These are phyloP conservation scores for Ramichloridium luteum DNA, from an alignment of 2,329 filamentous ascomycete species.

Conservation along the genomic window DNA sequence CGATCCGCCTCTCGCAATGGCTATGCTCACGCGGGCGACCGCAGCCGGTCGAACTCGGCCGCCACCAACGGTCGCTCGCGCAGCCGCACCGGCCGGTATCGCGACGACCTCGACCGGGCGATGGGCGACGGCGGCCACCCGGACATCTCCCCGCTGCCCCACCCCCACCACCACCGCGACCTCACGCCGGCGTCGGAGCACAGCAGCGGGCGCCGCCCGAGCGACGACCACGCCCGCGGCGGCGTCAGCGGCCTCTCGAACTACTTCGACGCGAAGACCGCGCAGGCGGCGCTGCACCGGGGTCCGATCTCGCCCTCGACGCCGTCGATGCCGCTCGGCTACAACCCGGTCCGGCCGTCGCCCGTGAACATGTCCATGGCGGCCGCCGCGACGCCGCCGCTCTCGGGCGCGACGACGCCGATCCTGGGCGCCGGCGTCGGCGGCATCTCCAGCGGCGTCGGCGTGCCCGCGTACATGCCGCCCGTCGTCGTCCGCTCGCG, in stretches of 20 bases:
- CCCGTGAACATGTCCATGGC: constrained; percentile 14
- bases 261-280: constrained; percentile 20
- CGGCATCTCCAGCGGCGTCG: constrained; percentile 18
- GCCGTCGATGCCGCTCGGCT: constrained; percentile 3
- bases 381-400: constrained; percentile 35
- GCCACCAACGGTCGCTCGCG: constrained; percentile 40
- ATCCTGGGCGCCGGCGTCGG: constrained; percentile 21
- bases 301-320: background rate
- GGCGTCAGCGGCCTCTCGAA: constrained; percentile 8
- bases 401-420: constrained; percentile 35
- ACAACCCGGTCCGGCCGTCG: constrained; percentile 6
- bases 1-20: no score
- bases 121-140: constrained; percentile 31
- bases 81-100: constrained; percentile 38
- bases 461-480: constrained; percentile 26
- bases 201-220: constrained; percentile 5
- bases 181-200: constrained; percentile 16
- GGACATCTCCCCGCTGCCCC: constrained; percentile 18
- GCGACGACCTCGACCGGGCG: constrained; percentile 41
- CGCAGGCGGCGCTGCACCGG: no score
- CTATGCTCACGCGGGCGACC: no score
- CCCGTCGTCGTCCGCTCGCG: constrained; percentile 24
- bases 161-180: constrained; percentile 26
- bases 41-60: constrained; percentile 45
- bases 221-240: constrained; percentile 9